phyloP scores from a whole-genome alignment of 768 basidiomycete species.

The Serendipita sp. region DNA sequence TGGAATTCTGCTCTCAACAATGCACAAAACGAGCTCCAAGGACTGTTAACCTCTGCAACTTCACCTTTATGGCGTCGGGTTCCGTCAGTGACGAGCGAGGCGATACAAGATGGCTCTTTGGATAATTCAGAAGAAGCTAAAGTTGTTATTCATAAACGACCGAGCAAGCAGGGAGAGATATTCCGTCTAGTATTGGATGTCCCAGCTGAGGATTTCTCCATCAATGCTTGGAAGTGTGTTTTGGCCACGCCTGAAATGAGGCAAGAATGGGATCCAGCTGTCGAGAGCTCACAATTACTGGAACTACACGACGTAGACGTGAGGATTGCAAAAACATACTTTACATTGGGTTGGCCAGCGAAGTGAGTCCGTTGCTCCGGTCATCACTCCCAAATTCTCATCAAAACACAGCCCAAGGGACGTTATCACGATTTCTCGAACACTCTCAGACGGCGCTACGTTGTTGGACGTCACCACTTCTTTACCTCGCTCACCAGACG shows the following conservation, averaged over 20 bases:
- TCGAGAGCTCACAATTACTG: slow-evolving; percentile 63
- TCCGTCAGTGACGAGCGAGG: slow-evolving; percentile 27
- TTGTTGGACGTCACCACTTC: slow-evolving; percentile 85
- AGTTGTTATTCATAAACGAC: slow-evolving; percentile 62
- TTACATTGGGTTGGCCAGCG: slow-evolving; percentile 90
- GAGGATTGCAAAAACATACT: slow-evolving; percentile 77
- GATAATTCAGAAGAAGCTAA: slow-evolving; percentile 45
- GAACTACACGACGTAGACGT: slow-evolving; percentile 79
- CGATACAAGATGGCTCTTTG: slow-evolving; percentile 45
- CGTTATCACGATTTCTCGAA: slow-evolving; percentile 80
- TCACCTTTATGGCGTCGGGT: slow-evolving; percentile 73
- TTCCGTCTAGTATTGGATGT: slow-evolving; percentile 74
- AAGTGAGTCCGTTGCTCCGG: slow-evolving; percentile 39
- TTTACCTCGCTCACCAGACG: slow-evolving; percentile 78
- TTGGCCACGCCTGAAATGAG: slow-evolving; percentile 74
- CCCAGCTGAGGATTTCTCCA: slow-evolving; percentile 41
- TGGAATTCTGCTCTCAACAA: slow-evolving; percentile 63
- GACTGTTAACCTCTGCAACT: slow-evolving; percentile 52
- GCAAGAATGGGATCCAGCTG: slow-evolving; percentile 87
- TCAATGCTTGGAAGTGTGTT: slow-evolving; percentile 69
- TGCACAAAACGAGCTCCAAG: slow-evolving; percentile 63
- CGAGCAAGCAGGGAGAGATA: slow-evolving; percentile 54
- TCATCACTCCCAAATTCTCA: not conserved
- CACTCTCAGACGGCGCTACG: slow-evolving; percentile 63
- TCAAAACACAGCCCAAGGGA: slow-evolving; percentile 59